Evolutionary conservation across 148 eudicot species (phyloP).

Genomic region (Oxyria digyna): DNA sequence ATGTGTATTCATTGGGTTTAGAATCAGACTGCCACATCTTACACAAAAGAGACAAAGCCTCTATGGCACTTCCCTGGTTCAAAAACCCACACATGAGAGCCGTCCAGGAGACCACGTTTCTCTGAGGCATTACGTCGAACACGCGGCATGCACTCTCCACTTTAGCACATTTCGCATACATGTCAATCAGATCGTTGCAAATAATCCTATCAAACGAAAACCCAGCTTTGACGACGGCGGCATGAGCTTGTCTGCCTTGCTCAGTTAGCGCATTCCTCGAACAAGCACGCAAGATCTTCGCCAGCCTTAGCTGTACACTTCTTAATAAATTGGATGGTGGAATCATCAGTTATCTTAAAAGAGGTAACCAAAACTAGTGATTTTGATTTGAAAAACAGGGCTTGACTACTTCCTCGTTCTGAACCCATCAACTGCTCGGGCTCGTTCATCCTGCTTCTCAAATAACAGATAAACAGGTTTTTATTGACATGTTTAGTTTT

Average conservation of each 20-base stretch:
- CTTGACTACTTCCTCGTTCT: too few relatives aligned
- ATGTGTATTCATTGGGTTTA: constrained; percentile 61
- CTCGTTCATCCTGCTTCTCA: background rate
- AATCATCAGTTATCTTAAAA: constrained; percentile 9
- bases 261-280: constrained; percentile 19
- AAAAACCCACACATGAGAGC: constrained; percentile 41
- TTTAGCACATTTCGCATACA: constrained; percentile 35
- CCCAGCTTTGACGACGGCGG: constrained; percentile 23
- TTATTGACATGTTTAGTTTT: too few relatives aligned
- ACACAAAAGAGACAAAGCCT: constrained; percentile 26
- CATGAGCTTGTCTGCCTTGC: constrained; percentile 30
- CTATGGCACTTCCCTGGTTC: constrained; percentile 30
- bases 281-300: constrained; percentile 29
- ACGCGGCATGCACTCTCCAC: constrained; percentile 26
- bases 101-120: constrained; percentile 56
- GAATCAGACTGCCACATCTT: constrained; percentile 40
- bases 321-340: constrained; percentile 18
- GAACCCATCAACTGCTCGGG: too few relatives aligned
- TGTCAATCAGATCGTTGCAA: constrained; percentile 31
- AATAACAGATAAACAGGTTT: too few relatives aligned
- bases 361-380: background rate
- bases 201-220: constrained; percentile 26
- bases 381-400: background rate
- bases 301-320: constrained; percentile 22
- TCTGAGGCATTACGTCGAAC: constrained; percentile 46